Evolutionary conservation across 1,139 yeast species (phyloP).

Genomic region (Taphrina wiesneri): DNA sequence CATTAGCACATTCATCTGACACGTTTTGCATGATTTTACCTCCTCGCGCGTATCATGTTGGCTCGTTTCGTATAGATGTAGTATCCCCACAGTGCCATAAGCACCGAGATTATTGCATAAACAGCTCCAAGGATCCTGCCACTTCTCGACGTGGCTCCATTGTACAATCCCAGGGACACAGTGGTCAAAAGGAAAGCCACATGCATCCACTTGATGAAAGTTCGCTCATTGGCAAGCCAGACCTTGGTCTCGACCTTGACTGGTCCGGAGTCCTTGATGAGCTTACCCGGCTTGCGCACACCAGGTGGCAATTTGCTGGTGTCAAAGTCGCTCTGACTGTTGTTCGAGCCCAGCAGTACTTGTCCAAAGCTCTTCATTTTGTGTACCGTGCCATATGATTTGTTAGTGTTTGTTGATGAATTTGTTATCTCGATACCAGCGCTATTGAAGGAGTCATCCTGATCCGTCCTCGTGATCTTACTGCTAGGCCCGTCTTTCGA

Average conservation of each 20-base stretch:
- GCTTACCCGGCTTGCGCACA: slow-evolving; percentile 73
- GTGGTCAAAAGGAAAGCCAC: slow-evolving; percentile 87
- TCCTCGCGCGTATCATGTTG: slow-evolving; percentile 71
- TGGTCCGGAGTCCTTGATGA: slow-evolving; percentile 86
- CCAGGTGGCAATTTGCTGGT: slow-evolving; percentile 69
- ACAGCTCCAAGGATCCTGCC: slow-evolving; percentile 65
- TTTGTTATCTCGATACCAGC: slow-evolving; percentile 7
- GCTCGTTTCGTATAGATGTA: slow-evolving; percentile 70
- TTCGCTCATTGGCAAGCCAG: slow-evolving; percentile 97
- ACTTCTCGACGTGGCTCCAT: slow-evolving; percentile 49
- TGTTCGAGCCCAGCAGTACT: slow-evolving; percentile 17
- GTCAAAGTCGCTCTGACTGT: background rate
- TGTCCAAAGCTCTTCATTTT: slow-evolving; percentile 20
- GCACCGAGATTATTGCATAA: slow-evolving; percentile 76
- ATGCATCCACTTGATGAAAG: slow-evolving; percentile 92
- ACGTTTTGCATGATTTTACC: background rate
- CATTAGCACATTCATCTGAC: background rate
- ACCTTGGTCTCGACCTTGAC: slow-evolving; percentile 94
- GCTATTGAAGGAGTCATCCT: slow-evolving; percentile 46
- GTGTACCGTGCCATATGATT: slow-evolving; percentile 10
- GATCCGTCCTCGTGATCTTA: slow-evolving; percentile 42
- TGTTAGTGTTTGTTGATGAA: slow-evolving; percentile 44
- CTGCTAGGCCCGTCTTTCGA: slow-evolving; percentile 34
- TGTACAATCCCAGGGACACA: slow-evolving; percentile 78
- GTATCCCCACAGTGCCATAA: slow-evolving; percentile 89